These are phyloP conservation scores for Colletotrichum sp. DNA, from an alignment of 2,329 filamentous ascomycete genomes.

Conservation along the genomic window DNA sequence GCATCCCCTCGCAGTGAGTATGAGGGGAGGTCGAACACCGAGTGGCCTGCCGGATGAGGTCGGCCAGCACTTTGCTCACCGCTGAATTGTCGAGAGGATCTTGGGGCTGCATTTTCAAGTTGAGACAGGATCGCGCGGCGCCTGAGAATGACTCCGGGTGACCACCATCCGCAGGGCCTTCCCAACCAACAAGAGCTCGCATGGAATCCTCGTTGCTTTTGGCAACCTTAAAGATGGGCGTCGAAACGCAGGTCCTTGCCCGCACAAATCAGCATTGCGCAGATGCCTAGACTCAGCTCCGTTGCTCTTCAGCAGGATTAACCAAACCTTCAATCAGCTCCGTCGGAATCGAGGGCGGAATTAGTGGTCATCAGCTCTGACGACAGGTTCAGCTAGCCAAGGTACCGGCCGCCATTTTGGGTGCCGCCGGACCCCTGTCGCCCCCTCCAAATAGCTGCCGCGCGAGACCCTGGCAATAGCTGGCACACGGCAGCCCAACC, in stretches of 20 bases:
- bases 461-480: neutral
- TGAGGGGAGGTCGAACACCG: neutral
- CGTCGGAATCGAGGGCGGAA: neutral
- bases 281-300: neutral
- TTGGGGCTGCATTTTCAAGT: neutral
- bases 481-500: neutral
- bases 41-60: neutral
- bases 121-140: neutral
- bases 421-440: neutral
- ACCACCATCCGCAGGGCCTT: neutral
- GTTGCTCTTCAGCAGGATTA: neutral
- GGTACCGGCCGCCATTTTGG: neutral
- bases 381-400: neutral
- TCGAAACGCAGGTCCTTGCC: neutral
- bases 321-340: neutral
- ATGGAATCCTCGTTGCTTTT: neutral
- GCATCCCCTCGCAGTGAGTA: neutral
- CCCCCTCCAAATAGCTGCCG: neutral
- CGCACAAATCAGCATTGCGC: neutral
- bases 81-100: neutral
- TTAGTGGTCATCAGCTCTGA: neutral
- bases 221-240: too few species aligned
- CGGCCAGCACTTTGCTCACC: neutral
- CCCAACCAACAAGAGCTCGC: neutral
- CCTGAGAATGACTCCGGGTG: neutral